Evolutionary conservation across 345 rosid species (phyloP).

Genomic region (Aquilaria sinensis): DNA sequence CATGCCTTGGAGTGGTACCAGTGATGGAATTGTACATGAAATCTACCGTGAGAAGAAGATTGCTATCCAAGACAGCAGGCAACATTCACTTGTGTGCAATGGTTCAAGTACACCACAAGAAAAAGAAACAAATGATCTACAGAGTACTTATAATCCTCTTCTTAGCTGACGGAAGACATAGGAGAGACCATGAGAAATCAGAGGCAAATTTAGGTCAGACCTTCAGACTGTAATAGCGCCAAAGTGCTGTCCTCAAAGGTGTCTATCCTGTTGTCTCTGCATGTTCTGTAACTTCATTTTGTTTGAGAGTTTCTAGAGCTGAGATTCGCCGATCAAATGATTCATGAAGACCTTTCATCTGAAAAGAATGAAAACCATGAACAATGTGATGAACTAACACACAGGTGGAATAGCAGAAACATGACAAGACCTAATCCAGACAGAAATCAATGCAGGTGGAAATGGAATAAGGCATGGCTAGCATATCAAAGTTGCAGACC

Average conservation of each 20-base stretch:
- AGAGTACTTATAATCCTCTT: too few relatives aligned
- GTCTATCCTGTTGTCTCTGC: conserved; percentile 53
- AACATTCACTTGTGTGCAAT: too few relatives aligned
- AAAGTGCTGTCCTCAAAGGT: background rate
- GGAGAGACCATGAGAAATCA: background rate
- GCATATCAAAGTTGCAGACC: background rate
- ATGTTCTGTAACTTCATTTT: conserved; percentile 53
- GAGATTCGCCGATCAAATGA: conserved; percentile 71
- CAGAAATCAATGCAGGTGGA: background rate
- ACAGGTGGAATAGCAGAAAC: background rate
- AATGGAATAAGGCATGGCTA: background rate
- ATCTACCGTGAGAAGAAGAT: too few relatives aligned
- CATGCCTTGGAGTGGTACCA: too few relatives aligned
- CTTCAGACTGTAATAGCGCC: background rate
- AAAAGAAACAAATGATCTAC: too few relatives aligned
- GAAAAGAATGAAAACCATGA: conserved; percentile 8
- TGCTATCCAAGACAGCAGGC: too few relatives aligned
- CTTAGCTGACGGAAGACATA: background rate
- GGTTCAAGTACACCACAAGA: too few relatives aligned
- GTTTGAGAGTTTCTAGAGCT: conserved; percentile 69
- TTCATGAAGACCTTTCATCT: conserved; percentile 64
- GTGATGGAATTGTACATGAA: too few relatives aligned
- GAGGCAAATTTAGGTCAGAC: background rate
- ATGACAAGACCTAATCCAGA: background rate
- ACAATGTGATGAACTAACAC: background rate